Evolutionary conservation across 495 filamentous ascomycete species (phyloP), one percentile per base, ranked within the genome.

Genomic region (Neurospora tetraspora): DNA sequence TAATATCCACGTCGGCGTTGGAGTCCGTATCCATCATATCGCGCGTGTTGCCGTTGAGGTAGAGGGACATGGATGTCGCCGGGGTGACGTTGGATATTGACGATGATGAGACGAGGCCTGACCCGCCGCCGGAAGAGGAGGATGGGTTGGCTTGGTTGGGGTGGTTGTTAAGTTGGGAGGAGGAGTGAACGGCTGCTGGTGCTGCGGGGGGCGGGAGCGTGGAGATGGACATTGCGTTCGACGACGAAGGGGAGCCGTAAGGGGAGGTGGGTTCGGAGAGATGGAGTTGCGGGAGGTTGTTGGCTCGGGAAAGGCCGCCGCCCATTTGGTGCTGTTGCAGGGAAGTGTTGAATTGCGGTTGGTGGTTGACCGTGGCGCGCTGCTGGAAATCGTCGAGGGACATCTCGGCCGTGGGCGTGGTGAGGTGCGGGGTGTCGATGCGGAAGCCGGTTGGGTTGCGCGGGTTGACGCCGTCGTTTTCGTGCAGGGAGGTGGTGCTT

Each of bases 381-480:
- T 40, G 31, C 38, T 83, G 82, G 39, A 77, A 69, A 3, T 83
- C 83, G 5, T 74, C 73, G 0, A 82, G 74, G 31, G 75, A 78
- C 43, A 85, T 69, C 40, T 84, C 82, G 2, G 77, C 80, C 2
- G 82, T 82, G 5, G 83, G 80, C 0, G 77, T 82, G 23, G 77
- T 69, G n/a, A 82, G 71, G 68, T 80, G 81, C 10, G 81, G 80
- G 0, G 81, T 77, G 20, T 78, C 73, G 20, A 72, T 11, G 16
- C 20, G 47, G 38, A 61, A 61, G 14, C 53, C 53, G 12, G 53
- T 61, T 61, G 53, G 53, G 53, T 61, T 61, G 27, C 53, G 53
- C 3, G 69, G 40, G 65, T 68, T 70, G 42, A n/a, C 23, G 39
- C 38, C 47, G 14, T 36, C n/a, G 2, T 38, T 36, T 8, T 37